Conservation (phyloP, 768 basidiomycete species). For the Pulveroboletus frians region DNA sequence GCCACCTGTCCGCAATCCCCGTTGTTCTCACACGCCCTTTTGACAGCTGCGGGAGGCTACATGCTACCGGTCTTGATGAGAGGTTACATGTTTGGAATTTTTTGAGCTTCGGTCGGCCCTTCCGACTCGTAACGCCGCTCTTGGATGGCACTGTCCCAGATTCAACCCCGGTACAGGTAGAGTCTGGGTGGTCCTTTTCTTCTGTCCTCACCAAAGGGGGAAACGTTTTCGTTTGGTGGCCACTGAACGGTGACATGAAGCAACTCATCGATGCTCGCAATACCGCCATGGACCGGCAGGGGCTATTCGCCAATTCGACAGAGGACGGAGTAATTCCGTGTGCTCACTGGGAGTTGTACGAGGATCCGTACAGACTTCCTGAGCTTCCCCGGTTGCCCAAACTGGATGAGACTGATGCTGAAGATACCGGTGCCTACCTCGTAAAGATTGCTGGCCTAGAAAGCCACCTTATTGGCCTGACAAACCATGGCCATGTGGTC, state of each 20-base stretch:
- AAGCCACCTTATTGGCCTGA: conserved; percentile 69
- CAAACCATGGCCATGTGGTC: conserved; percentile 73
- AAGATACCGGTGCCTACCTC: conserved; percentile 41
- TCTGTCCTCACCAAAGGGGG: conserved; percentile 68
- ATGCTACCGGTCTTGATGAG: conserved; percentile 61
- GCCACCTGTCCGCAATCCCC: background rate
- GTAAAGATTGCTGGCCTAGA: conserved; percentile 81
- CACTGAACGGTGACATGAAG: conserved; percentile 42
- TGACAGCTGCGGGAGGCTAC: conserved; percentile 70
- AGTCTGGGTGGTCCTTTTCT: conserved; percentile 81
- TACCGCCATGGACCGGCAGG: conserved; percentile 41
- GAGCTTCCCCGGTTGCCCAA: conserved; percentile 56
- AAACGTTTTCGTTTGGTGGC: conserved; percentile 74
- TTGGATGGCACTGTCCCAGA: conserved; percentile 40
- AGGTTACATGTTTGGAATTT: conserved; percentile 67
- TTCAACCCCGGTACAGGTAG: conserved; percentile 54
- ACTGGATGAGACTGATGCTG: conserved; percentile 28
- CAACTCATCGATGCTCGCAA: conserved; percentile 36
- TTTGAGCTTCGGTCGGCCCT: conserved; percentile 73
- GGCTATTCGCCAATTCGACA: conserved; percentile 28
- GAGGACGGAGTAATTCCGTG: conserved; percentile 52
- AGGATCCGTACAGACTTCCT: conserved; percentile 56
- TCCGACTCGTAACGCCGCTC: conserved; percentile 43
- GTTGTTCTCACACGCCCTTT: conserved; percentile 10
- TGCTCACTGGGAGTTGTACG: conserved; percentile 49